Evolutionary conservation across 179 eudicot genomes (phyloP).

Genomic region (Vitellaria paradoxa): DNA sequence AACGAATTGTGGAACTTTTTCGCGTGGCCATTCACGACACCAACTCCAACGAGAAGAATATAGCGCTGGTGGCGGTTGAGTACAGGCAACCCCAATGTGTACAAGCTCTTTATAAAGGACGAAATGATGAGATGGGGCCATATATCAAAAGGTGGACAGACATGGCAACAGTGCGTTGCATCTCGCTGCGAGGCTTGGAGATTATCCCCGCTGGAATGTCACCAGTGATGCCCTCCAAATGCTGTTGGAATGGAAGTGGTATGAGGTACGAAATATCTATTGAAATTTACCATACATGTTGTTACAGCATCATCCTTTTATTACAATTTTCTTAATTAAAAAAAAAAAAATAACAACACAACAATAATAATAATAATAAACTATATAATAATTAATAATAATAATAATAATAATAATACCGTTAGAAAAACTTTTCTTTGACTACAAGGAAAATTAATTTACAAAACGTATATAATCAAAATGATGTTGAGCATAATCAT

Average conservation of each 20-base stretch:
- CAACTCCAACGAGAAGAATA: conserved; percentile 10
- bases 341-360: too few relatives aligned
- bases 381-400: too few relatives aligned
- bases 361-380: too few relatives aligned
- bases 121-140: neutral
- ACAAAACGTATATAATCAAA: too few relatives aligned
- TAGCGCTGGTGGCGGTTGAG: conserved; percentile 16
- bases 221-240: conserved; percentile 10
- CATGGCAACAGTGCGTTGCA: conserved; percentile 24
- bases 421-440: too few relatives aligned
- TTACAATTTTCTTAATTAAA: too few relatives aligned
- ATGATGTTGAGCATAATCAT: too few relatives aligned
- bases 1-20: conserved; percentile 4
- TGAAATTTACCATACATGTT: too few relatives aligned
- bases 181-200: conserved; percentile 16
- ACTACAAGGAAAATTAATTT: too few relatives aligned
- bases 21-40: conserved; percentile 22
- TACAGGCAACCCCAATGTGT: conserved; percentile 21
- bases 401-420: too few relatives aligned
- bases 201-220: conserved; percentile 14
- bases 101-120: neutral
- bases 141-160: conserved; percentile 6
- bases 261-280: conserved; percentile 11
- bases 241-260: conserved; percentile 19
- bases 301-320: too few relatives aligned